Evolutionary conservation across 345 rosid genomes (phyloP).

Genomic region (Tarenaya hassleriana): DNA sequence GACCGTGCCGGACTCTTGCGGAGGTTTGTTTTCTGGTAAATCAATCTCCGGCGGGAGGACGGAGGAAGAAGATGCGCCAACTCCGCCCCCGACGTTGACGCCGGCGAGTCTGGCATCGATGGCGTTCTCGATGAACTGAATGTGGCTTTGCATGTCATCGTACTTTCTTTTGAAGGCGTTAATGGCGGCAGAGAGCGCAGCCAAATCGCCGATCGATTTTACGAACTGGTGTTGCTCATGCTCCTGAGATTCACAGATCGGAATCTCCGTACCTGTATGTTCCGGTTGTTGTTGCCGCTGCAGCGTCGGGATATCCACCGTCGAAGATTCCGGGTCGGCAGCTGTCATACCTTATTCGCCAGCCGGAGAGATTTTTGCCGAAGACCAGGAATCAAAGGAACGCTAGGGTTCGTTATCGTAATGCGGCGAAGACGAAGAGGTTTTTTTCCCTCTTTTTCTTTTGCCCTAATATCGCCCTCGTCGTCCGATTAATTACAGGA

Average conservation of each 20-base stretch:
- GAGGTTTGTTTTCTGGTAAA: constrained; percentile 3
- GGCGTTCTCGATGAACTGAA: constrained; percentile 36
- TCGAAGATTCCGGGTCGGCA: background rate
- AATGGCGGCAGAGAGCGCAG: constrained; percentile 34
- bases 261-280: background rate
- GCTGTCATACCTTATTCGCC: background rate
- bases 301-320: background rate
- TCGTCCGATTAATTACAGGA: too few species aligned
- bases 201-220: constrained; percentile 35
- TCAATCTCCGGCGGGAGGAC: background rate
- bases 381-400: constrained; percentile 4
- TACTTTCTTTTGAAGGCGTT: constrained; percentile 36
- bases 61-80: background rate
- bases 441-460: too few species aligned
- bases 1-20: background rate
- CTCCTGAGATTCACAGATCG: constrained; percentile 12
- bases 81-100: background rate
- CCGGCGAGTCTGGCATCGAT: constrained; percentile 35
- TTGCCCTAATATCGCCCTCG: too few species aligned
- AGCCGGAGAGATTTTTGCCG: background rate
- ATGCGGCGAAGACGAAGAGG: constrained; percentile 9
- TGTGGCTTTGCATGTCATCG: constrained; percentile 48
- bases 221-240: constrained; percentile 25
- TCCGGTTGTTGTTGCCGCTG: constrained; percentile 8
- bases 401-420: background rate